Conservation (phyloP, 495 filamentous ascomycete species). For the Tuber calosporum region DNA sequence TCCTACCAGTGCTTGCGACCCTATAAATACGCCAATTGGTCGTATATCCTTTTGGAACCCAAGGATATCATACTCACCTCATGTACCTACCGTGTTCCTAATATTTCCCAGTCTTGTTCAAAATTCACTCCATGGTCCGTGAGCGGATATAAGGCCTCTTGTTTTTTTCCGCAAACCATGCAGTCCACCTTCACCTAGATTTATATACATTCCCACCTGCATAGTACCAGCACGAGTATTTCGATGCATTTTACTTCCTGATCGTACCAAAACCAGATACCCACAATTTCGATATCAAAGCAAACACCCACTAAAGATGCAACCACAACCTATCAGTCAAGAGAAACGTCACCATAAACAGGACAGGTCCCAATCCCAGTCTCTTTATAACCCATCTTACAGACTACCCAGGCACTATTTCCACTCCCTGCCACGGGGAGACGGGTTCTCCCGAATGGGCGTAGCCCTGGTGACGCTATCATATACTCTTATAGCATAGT, state of each 20-base stretch:
- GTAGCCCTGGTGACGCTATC: background rate
- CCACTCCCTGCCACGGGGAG: too few relatives aligned
- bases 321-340: background rate
- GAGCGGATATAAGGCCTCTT: too few relatives aligned
- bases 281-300: background rate
- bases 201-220: background rate
- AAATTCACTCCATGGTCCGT: too few relatives aligned
- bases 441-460: background rate
- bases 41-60: background rate
- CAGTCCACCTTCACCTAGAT: background rate
- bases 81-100: background rate
- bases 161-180: too few relatives aligned
- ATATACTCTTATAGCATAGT: background rate
- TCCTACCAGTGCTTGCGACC: background rate
- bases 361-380: background rate
- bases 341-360: background rate
- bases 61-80: background rate
- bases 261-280: background rate
- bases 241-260: background rate
- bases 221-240: background rate
- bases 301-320: background rate
- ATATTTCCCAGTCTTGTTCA: too few relatives aligned
- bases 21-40: background rate
- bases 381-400: background rate
- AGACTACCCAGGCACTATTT: background rate